Evolutionary conservation across 208 protist species (phyloP).

Genomic region (Crithidia mellificae): DNA sequence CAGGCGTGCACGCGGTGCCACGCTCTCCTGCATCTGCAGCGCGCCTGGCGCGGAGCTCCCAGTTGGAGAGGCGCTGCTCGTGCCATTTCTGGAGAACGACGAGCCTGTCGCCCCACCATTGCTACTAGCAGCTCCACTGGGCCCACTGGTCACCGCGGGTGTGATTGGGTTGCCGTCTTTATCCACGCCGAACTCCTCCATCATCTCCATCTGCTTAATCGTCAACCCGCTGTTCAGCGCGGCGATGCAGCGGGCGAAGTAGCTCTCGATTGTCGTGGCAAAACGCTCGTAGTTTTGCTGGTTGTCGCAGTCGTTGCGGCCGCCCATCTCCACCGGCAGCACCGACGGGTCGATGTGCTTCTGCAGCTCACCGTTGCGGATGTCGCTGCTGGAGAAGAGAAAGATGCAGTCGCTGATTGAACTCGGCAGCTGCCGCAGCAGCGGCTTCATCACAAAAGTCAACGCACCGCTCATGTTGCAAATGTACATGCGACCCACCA

Average conservation of each 20-base stretch:
- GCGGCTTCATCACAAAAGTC: slow-evolving; percentile 64
- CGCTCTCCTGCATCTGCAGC: slow-evolving; percentile 4
- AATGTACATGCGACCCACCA: slow-evolving; percentile 60
- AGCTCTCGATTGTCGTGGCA: slow-evolving; percentile 48
- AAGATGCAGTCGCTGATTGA: slow-evolving; percentile 66
- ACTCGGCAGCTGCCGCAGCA: slow-evolving; percentile 63
- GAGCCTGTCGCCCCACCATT: too few relatives aligned
- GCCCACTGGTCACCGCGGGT: too few relatives aligned
- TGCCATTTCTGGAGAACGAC: too few relatives aligned
- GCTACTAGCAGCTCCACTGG: too few relatives aligned
- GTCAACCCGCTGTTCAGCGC: slow-evolving; percentile 37
- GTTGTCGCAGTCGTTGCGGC: slow-evolving; percentile 69
- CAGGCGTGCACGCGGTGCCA: background rate
- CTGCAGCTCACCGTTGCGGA: slow-evolving; percentile 50
- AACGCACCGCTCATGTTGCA: slow-evolving; percentile 75
- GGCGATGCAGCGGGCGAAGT: slow-evolving; percentile 50
- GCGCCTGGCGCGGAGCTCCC: background rate
- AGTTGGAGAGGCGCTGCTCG: too few relatives aligned
- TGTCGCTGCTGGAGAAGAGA: slow-evolving; percentile 58
- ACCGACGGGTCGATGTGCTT: slow-evolving; percentile 62
- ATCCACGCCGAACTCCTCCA: slow-evolving; percentile 59
- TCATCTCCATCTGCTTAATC: slow-evolving; percentile 73
- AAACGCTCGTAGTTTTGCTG: slow-evolving; percentile 55
- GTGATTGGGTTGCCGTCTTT: slow-evolving; percentile 31
- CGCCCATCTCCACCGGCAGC: slow-evolving; percentile 67